phyloP scores from a whole-genome alignment of 2,329 filamentous ascomycete species.

The Trichoderma polysporum region DNA sequence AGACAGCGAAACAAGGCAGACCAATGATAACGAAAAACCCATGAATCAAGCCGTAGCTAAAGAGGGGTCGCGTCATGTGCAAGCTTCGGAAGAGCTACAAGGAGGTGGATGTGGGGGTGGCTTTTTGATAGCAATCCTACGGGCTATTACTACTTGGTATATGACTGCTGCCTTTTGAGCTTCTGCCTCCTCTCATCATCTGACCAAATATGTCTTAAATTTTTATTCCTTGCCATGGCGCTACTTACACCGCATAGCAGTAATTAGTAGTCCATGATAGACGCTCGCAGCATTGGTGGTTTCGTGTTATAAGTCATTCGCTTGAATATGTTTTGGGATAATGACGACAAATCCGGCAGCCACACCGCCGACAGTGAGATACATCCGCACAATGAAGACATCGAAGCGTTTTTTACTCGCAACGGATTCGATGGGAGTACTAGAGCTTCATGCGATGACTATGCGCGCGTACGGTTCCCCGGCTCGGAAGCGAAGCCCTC shows the following conservation, averaged over 20 bases:
- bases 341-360: not conserved
- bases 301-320: not conserved
- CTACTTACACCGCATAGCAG: not conserved
- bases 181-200: not conserved
- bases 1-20: not conserved
- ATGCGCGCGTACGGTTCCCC: slow-evolving; percentile 36
- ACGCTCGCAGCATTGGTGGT: not conserved
- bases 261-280: not conserved
- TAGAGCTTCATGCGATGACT: slow-evolving; percentile 29
- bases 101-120: slow-evolving; percentile 15
- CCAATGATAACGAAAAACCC: not conserved
- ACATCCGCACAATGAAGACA: not conserved
- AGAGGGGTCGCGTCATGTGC: slow-evolving; percentile 13
- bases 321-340: not conserved
- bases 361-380: not conserved
- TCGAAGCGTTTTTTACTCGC: slow-evolving; percentile 25
- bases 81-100: not conserved
- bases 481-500: slow-evolving; percentile 33
- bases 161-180: not conserved
- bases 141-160: not conserved
- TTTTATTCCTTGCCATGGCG: not conserved
- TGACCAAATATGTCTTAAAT: not conserved
- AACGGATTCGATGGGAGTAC: slow-evolving; percentile 26
- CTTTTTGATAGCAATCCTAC: slow-evolving; percentile 4
- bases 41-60: not conserved